These are phyloP conservation scores for Ganoderma resinaceum DNA, from an alignment of 1,284 basidiomycete genomes.

Conservation along the genomic window DNA sequence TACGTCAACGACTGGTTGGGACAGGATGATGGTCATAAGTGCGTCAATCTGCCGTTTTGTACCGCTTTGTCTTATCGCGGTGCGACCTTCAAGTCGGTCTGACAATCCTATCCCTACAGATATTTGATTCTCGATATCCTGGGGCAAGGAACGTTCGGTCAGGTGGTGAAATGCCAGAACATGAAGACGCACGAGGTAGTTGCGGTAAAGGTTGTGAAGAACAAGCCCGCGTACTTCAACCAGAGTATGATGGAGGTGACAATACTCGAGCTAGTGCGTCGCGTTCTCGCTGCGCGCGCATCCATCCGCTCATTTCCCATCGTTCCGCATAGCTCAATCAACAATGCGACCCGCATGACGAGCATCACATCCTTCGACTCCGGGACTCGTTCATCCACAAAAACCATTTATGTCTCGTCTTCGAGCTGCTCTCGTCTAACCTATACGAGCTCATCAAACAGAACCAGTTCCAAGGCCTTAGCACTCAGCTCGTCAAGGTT, in stretches of 20 bases:
- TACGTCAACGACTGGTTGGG: constrained; percentile 97
- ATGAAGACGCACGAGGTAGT: constrained; percentile 99
- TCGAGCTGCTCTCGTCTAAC: constrained; percentile 97
- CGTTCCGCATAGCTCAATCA: constrained; percentile 80
- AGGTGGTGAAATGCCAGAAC: constrained; percentile 99
- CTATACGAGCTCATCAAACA: constrained; percentile 99
- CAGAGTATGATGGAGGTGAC: constrained; percentile 99
- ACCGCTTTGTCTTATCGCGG: neutral
- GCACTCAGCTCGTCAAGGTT: constrained; percentile 96
- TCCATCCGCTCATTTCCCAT: neutral
- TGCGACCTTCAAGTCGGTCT: neutral
- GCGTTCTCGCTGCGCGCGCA: neutral
- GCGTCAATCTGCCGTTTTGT: constrained; percentile 43
- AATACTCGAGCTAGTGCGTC: constrained; percentile 89
- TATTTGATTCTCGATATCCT: constrained; percentile 98
- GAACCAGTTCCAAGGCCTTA: constrained; percentile 98
- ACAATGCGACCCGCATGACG: constrained; percentile 91
- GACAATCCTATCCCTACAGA: constrained; percentile 48
- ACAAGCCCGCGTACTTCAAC: constrained; percentile 99
- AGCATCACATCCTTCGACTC: constrained; percentile 96
- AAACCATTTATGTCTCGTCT: constrained; percentile 96
- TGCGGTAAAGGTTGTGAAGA: constrained; percentile 99
- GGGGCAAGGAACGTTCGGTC: constrained; percentile 98
- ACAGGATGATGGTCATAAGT: constrained; percentile 91
- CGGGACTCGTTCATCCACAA: constrained; percentile 97